Percentiles rank a stretch among this genome's conserved stretches.
Conservation (phyloP, 768 basidiomycete species). For the Amanita pallidorosea region DNA sequence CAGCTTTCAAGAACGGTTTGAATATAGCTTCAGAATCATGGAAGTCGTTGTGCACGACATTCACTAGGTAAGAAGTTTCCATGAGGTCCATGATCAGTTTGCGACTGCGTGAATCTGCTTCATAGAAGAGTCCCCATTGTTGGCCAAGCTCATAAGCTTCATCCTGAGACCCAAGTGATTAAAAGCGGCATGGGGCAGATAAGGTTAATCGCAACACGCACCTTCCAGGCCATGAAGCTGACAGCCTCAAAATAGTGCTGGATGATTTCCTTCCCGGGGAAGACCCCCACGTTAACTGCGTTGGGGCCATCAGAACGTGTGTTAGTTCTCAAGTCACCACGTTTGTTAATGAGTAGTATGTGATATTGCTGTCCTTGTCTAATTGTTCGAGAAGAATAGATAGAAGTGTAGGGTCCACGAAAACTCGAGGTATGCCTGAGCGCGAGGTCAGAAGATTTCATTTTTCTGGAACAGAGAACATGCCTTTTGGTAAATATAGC, state of each 20-base stretch:
- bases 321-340: constrained; percentile 91
- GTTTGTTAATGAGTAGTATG: constrained; percentile 96
- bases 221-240: constrained; percentile 99
- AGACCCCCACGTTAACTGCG: constrained; percentile 99
- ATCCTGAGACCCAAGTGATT: constrained; percentile 41
- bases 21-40: constrained; percentile 79
- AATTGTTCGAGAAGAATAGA: constrained; percentile 67
- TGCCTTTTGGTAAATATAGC: constrained; percentile 94
- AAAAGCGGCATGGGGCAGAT: not conserved
- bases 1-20: constrained; percentile 72
- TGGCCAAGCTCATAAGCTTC: constrained; percentile 89
- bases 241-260: constrained; percentile 96
- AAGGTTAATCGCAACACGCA: constrained; percentile 19
- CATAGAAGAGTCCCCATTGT: constrained; percentile 88
- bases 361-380: constrained; percentile 79
- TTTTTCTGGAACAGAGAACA: constrained; percentile 2
- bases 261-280: constrained; percentile 92
- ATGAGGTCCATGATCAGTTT: constrained; percentile 71
- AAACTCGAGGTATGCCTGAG: constrained; percentile 94
- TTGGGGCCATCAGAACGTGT: constrained; percentile 92
- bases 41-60: constrained; percentile 96
- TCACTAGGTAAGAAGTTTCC: constrained; percentile 79
- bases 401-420: constrained; percentile 69
- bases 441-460: not conserved
- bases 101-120: constrained; percentile 60